These are phyloP conservation scores for Geum urbanum DNA, from an alignment of 306 rosid genomes.

Conservation along the genomic window DNA sequence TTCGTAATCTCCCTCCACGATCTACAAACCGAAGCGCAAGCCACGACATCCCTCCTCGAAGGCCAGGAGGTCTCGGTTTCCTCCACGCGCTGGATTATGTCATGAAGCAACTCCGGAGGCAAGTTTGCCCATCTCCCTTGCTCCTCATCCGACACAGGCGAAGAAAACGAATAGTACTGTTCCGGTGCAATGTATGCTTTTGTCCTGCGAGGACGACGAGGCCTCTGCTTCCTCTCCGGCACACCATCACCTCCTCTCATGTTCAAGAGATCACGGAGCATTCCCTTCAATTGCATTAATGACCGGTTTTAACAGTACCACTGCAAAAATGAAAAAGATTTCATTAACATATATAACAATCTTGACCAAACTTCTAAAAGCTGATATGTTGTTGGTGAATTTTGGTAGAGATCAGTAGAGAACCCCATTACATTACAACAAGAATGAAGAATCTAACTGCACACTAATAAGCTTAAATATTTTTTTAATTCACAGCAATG, in stretches of 20 bases:
- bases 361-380: background rate
- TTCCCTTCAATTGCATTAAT: constrained; percentile 53
- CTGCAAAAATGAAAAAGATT: too few species aligned
- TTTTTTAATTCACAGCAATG: too few species aligned
- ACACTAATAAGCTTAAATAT: too few species aligned
- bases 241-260: constrained; percentile 47
- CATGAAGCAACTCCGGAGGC: constrained; percentile 76
- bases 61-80: constrained; percentile 78
- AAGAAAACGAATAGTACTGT: constrained; percentile 25
- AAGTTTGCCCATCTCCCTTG: constrained; percentile 70
- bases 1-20: constrained; percentile 75
- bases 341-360: too few species aligned
- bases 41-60: constrained; percentile 63
- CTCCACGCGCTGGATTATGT: constrained; percentile 85
- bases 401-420: background rate
- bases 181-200: constrained; percentile 81
- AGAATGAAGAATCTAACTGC: too few species aligned
- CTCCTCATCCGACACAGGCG: constrained; percentile 23
- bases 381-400: too few species aligned
- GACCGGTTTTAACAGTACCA: background rate
- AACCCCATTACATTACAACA: too few species aligned
- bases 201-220: constrained; percentile 36
- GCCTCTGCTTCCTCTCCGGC: constrained; percentile 34
- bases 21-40: constrained; percentile 87
- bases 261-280: constrained; percentile 54